Conservation (phyloP, 306 rosid genomes). For the Hylodesmum podocarpum region DNA sequence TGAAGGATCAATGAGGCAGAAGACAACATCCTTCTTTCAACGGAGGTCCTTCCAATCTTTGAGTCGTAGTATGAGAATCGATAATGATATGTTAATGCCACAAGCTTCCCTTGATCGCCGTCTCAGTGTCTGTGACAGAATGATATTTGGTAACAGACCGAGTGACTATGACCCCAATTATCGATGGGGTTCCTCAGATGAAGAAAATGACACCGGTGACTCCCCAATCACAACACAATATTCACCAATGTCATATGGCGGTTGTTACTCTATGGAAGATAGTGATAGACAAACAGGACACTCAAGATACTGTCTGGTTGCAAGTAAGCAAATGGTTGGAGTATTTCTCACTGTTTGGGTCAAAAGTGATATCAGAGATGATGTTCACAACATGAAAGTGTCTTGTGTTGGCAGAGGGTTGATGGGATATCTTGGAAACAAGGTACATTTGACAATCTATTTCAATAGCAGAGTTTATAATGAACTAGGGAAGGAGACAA, state of each 20-base stretch:
- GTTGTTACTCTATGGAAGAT: conserved; percentile 59
- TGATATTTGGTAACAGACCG: conserved; percentile 58
- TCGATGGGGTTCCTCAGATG: conserved; percentile 81
- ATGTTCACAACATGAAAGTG: conserved; percentile 73
- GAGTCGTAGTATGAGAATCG: conserved; percentile 86
- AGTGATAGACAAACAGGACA: conserved; percentile 64
- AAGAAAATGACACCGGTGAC: conserved; percentile 67
- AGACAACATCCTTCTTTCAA: conserved; percentile 69
- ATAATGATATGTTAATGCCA: conserved; percentile 54
- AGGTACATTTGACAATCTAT: conserved; percentile 48
- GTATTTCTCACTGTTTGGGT: conserved; percentile 81
- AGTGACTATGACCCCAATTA: conserved; percentile 73
- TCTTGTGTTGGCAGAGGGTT: conserved; percentile 94
- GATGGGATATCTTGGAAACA: conserved; percentile 95
- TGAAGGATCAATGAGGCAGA: conserved; percentile 74
- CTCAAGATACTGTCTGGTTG: conserved; percentile 76
- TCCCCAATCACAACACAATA: conserved; percentile 56
- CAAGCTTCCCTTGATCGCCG: conserved; percentile 72
- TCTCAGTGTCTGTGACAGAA: conserved; percentile 77
- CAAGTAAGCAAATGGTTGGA: conserved; percentile 96
- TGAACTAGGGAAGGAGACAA: conserved; percentile 13
- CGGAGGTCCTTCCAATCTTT: conserved; percentile 83
- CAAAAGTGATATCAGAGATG: conserved; percentile 66
- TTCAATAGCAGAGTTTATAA: conserved; percentile 1
- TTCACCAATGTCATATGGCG: conserved; percentile 57